phyloP scores from a whole-genome alignment of 495 filamentous ascomycete genomes.

The Xylaria flabelliformis region DNA sequence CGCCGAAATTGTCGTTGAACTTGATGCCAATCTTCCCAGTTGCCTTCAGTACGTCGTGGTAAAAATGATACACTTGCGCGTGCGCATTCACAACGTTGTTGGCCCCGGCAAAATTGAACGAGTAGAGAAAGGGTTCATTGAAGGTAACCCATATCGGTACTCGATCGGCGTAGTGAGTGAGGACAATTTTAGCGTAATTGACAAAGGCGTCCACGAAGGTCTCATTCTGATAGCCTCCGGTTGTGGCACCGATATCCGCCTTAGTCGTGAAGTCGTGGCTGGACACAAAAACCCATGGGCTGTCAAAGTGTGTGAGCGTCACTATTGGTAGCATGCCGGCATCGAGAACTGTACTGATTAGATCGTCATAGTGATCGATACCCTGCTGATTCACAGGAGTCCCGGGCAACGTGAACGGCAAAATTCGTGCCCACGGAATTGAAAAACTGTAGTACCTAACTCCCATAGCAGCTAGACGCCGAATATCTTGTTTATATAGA shows the following conservation, averaged over 20 bases:
- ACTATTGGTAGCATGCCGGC: slow-evolving; percentile 59
- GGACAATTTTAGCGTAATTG: slow-evolving; percentile 57
- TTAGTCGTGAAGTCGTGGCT: slow-evolving; percentile 28
- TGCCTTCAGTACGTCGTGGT: slow-evolving; percentile 57
- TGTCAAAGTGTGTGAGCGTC: slow-evolving; percentile 63
- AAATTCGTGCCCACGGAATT: slow-evolving; percentile 45
- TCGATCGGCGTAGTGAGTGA: slow-evolving; percentile 52
- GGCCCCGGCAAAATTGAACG: slow-evolving; percentile 27
- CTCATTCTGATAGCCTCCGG: slow-evolving; percentile 41
- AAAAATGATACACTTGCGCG: slow-evolving; percentile 59
- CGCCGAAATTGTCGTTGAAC: slow-evolving; percentile 64
- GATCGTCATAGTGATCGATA: slow-evolving; percentile 55
- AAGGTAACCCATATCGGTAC: slow-evolving; percentile 65
- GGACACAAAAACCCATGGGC: slow-evolving; percentile 56
- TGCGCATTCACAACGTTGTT: slow-evolving; percentile 55
- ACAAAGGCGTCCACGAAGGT: slow-evolving; percentile 60
- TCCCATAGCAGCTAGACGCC: slow-evolving; percentile 54
- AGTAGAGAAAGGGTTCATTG: slow-evolving; percentile 53
- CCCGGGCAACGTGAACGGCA: slow-evolving; percentile 42
- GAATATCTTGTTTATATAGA: slow-evolving; percentile 60
- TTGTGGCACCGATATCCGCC: neutral
- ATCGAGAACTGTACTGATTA: slow-evolving; percentile 57
- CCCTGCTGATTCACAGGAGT: slow-evolving; percentile 53
- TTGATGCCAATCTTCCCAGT: slow-evolving; percentile 62
- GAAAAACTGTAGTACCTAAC: slow-evolving; percentile 53